Percentiles rank a stretch among this genome's conserved stretches.
phyloP scores from a whole-genome alignment of 2,329 filamentous ascomycete species.

The Ustilaginoidea virens region DNA sequence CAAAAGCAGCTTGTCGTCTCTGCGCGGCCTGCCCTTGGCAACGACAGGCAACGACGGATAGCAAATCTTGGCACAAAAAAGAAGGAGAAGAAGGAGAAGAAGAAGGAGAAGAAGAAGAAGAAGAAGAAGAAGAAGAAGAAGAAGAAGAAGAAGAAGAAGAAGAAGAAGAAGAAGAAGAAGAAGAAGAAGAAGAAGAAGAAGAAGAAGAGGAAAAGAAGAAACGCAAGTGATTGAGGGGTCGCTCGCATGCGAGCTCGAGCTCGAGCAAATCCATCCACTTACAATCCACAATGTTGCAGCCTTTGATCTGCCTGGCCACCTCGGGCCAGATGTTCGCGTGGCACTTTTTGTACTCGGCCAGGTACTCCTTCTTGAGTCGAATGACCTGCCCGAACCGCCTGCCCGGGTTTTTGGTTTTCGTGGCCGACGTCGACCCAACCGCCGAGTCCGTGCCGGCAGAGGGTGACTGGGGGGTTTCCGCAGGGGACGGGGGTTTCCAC shows the following conservation, averaged over 20 bases:
- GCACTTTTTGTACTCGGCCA: constrained; percentile 56
- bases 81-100: too few species aligned
- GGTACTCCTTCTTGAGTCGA: constrained; percentile 49
- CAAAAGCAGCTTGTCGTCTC: too few species aligned
- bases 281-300: constrained; percentile 63
- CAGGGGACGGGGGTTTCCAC: constrained; percentile 12
- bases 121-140: background rate
- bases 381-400: constrained; percentile 57
- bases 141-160: too few species aligned
- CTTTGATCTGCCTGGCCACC: constrained; percentile 59
- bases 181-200: too few species aligned
- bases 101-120: background rate
- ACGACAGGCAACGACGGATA: too few species aligned
- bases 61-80: too few species aligned
- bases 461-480: constrained; percentile 5
- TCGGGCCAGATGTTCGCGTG: constrained; percentile 66
- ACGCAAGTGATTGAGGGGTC: too few species aligned
- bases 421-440: background rate
- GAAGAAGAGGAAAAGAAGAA: background rate
- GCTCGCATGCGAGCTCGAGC: too few species aligned
- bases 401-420: constrained; percentile 22
- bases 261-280: too few species aligned
- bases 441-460: background rate
- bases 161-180: too few species aligned
- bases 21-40: too few species aligned